phyloP scores from a whole-genome alignment of 2,329 filamentous ascomycete genomes.

The Nothophoma quercina region DNA sequence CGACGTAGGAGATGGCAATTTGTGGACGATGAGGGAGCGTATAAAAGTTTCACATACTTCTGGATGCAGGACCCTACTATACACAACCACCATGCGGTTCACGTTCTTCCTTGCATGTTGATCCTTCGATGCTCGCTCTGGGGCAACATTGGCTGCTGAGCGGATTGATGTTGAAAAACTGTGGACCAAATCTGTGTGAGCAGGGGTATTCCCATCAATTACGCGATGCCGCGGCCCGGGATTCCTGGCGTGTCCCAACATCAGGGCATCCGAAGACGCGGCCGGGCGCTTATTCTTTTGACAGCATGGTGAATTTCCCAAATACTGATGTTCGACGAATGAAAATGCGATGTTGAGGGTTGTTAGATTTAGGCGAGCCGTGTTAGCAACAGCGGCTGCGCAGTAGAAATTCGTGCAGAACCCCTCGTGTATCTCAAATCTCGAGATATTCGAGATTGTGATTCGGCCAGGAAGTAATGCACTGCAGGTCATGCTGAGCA shows the following conservation, averaged over 20 bases:
- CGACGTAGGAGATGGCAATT: constrained; percentile 1
- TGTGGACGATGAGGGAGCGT: not conserved
- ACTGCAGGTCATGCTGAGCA: not conserved
- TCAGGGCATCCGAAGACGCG: not conserved
- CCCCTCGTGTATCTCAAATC: constrained; percentile 9
- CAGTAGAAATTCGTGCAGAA: constrained; percentile 2
- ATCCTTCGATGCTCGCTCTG: not conserved
- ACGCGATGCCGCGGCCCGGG: constrained; percentile 4
- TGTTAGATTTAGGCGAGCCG: not conserved
- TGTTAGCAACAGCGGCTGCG: not conserved
- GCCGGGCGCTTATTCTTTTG: constrained; percentile 7
- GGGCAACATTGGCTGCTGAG: constrained; percentile 1
- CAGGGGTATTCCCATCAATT: constrained; percentile 5
- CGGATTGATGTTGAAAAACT: constrained; percentile 4
- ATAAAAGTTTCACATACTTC: constrained; percentile 10
- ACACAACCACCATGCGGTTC: not conserved
- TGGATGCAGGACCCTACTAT: not conserved
- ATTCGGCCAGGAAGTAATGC: not conserved
- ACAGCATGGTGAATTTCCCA: constrained; percentile 2
- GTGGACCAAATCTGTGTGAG: constrained; percentile 1
- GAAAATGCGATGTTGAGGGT: not conserved
- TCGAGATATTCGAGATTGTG: not conserved
- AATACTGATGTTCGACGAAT: not conserved
- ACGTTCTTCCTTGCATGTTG: not conserved
- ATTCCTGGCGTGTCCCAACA: constrained; percentile 1